Conservation (phyloP, 2,329 filamentous ascomycete genomes). For the Monosporascus sp. region DNA sequence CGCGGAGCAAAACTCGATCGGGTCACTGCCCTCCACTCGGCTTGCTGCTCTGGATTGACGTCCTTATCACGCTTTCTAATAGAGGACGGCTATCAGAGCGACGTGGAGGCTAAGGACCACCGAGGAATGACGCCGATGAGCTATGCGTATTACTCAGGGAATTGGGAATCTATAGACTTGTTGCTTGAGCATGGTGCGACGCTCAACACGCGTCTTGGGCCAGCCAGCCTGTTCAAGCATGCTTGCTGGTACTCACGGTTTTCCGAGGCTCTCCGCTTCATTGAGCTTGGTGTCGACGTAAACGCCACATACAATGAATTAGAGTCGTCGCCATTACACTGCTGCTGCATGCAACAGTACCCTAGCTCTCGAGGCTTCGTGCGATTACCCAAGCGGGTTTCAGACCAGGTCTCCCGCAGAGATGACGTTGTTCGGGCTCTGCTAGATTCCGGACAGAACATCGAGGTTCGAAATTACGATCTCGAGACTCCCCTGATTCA, state of each 20-base stretch:
- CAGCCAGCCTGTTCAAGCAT: conserved; percentile 9
- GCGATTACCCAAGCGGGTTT: neutral
- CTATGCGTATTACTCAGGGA: conserved; percentile 13
- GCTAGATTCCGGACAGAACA: conserved; percentile 3
- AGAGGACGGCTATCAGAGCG: conserved; percentile 10
- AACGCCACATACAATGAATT: neutral
- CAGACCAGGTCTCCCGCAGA: conserved; percentile 1
- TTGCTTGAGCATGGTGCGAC: conserved; percentile 13
- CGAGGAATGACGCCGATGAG: conserved; percentile 8
- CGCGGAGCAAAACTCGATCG: neutral
- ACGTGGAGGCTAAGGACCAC: conserved; percentile 11
- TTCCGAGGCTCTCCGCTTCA: conserved; percentile 13
- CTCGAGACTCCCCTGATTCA: conserved; percentile 4
- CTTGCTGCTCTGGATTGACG: conserved; percentile 5
- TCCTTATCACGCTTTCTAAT: conserved; percentile 8
- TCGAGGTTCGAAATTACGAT: neutral
- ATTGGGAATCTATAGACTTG: conserved; percentile 12
- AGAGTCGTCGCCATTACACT: neutral
- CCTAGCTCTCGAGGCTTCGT: neutral
- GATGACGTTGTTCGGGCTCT: neutral
- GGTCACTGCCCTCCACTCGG: conserved; percentile 16
- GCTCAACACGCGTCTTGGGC: conserved; percentile 7
- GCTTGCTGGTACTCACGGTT: conserved; percentile 12
- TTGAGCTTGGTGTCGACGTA: conserved; percentile 13
- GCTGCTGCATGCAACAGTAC: conserved; percentile 1